Evolutionary conservation across 2,329 filamentous ascomycete genomes (phyloP).

Genomic region (Scedosporium dehoogii): DNA sequence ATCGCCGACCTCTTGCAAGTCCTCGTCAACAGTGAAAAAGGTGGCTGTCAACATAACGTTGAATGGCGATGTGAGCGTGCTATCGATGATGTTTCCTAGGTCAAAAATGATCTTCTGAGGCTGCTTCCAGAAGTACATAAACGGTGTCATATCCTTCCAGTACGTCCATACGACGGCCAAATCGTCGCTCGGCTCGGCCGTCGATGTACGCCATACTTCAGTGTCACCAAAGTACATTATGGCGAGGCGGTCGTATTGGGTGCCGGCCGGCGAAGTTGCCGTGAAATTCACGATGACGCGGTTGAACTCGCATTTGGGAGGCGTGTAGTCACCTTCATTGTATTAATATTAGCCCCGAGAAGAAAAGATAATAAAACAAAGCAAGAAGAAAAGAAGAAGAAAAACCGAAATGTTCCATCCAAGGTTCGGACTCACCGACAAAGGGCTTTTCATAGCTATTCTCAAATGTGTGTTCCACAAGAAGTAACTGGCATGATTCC

Average conservation of each 20-base stretch:
- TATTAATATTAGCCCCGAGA: neutral
- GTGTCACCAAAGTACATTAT: conserved; percentile 67
- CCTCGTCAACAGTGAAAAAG: conserved; percentile 48
- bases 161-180: conserved; percentile 68
- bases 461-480: conserved; percentile 64
- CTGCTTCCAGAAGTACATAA: conserved; percentile 55
- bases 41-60: conserved; percentile 66
- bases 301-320: conserved; percentile 62
- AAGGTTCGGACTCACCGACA: conserved; percentile 41
- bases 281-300: conserved; percentile 69
- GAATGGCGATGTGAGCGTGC: conserved; percentile 62
- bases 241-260: conserved; percentile 68
- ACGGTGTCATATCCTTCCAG: conserved; percentile 69
- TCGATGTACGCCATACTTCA: conserved; percentile 77
- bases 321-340: conserved; percentile 47
- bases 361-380: neutral
- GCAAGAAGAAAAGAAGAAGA: neutral
- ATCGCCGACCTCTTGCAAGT: conserved; percentile 18
- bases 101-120: conserved; percentile 73
- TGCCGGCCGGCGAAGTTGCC: conserved; percentile 52
- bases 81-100: conserved; percentile 60
- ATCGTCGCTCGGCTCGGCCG: conserved; percentile 58
- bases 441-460: conserved; percentile 66
- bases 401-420: neutral
- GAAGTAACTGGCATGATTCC: conserved; percentile 36